Evolutionary conservation across 1,284 basidiomycete genomes (phyloP).

Genomic region (Ganoderma resinaceum): DNA sequence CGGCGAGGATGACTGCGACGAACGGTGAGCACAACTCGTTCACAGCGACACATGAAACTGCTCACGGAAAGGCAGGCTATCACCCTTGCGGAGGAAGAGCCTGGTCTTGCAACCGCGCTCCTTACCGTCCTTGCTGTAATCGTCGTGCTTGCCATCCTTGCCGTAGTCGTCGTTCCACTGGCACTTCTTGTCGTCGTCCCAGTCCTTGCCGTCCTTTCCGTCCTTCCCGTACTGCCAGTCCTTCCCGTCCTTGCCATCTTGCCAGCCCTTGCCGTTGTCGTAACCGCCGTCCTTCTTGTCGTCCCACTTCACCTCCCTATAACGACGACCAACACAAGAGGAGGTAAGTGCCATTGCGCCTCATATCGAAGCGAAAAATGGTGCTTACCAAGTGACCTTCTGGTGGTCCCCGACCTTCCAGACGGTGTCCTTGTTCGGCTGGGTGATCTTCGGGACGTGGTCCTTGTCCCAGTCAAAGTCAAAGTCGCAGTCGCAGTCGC

Average conservation of each 20-base stretch:
- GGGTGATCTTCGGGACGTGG: not conserved
- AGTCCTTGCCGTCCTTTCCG: not conserved
- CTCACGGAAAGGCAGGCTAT: not conserved
- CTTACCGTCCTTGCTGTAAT: not conserved
- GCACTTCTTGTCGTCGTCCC: not conserved
- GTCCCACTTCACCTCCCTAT: not conserved
- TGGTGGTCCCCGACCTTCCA: not conserved
- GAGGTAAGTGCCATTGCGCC: not conserved
- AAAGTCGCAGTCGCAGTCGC: not conserved
- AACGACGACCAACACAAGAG: too few species aligned
- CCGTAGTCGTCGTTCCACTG: not conserved
- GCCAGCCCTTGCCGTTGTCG: not conserved
- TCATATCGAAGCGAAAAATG: not conserved
- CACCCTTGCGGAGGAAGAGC: not conserved
- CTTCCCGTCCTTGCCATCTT: not conserved
- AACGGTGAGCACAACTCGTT: not conserved
- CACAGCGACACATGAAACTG: not conserved
- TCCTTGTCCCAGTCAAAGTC: not conserved
- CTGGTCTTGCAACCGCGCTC: not conserved
- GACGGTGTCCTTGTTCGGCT: not conserved
- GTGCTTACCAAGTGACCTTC: not conserved
- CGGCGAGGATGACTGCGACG: slow-evolving; percentile 1
- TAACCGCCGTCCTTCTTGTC: not conserved
- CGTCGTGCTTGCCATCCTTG: not conserved
- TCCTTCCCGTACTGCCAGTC: not conserved